Conservation (phyloP, 345 rosid species). For the Dimocarpus longan region DNA sequence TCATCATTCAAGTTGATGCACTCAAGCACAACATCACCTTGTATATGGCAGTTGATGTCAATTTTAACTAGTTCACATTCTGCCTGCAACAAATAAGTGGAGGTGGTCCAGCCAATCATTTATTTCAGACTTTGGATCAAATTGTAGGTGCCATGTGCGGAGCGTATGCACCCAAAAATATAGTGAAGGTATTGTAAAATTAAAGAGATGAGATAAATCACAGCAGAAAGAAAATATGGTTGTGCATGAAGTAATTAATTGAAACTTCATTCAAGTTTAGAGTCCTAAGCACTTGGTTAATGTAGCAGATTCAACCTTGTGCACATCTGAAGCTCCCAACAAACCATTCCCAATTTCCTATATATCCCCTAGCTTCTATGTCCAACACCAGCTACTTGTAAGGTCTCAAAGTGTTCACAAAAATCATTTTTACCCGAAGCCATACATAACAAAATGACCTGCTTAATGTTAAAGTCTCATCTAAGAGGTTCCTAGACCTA, state of each 20-base stretch:
- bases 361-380: not conserved
- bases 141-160: conserved; percentile 3
- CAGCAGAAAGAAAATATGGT: not conserved
- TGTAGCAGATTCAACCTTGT: not conserved
- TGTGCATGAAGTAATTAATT: not conserved
- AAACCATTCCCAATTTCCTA: not conserved
- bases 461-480: not conserved
- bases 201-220: not conserved
- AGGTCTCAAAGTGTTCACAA: not conserved
- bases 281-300: not conserved
- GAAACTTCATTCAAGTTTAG: not conserved
- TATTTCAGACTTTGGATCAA: not conserved
- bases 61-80: conserved; percentile 86
- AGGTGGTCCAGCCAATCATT: conserved; percentile 17
- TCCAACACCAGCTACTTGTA: not conserved
- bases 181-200: not conserved
- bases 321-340: not conserved
- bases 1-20: conserved; percentile 79
- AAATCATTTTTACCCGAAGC: no score
- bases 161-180: not conserved
- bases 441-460: not conserved
- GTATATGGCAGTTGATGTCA: conserved; percentile 83
- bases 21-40: conserved; percentile 92
- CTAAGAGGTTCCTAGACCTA: not conserved
- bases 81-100: conserved; percentile 48